phyloP scores from a whole-genome alignment of 306 rosid species.

The Fagus crenata region DNA sequence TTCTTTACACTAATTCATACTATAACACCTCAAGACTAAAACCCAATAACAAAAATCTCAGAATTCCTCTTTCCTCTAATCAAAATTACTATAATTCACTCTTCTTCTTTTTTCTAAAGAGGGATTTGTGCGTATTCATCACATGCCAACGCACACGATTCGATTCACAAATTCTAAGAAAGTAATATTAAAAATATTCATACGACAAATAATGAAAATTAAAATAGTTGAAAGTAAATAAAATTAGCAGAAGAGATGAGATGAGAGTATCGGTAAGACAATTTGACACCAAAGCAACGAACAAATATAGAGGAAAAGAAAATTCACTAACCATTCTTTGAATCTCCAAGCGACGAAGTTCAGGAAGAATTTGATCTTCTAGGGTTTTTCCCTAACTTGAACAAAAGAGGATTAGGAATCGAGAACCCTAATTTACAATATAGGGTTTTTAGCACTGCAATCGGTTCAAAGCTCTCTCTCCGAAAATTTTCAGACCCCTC shows the following conservation, averaged over 20 bases:
- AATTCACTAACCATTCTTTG: slow-evolving; percentile 27
- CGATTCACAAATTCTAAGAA: not conserved
- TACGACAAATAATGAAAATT: too few species aligned
- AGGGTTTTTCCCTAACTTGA: not conserved
- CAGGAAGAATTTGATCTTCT: not conserved
- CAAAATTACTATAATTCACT: not conserved
- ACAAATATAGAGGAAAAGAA: not conserved
- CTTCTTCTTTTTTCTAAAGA: not conserved
- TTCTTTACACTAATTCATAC: not conserved
- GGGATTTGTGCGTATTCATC: not conserved
- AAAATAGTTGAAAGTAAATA: too few species aligned
- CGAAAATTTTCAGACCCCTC: too few species aligned
- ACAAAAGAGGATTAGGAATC: not conserved
- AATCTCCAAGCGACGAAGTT: not conserved
- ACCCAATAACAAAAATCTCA: not conserved
- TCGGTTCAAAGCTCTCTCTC: too few species aligned
- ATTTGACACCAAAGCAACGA: too few species aligned
- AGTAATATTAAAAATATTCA: too few species aligned
- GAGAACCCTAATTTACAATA: not conserved
- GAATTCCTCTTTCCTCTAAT: not conserved
- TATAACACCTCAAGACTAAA: not conserved
- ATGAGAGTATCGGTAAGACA: too few species aligned
- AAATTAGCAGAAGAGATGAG: too few species aligned
- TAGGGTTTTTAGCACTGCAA: too few species aligned
- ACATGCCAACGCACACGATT: not conserved